Evolutionary conservation across 2,329 filamentous ascomycete species (phyloP), one percentile per base, ranked within the genome.

Genomic region (Neonectria coccinea): DNA sequence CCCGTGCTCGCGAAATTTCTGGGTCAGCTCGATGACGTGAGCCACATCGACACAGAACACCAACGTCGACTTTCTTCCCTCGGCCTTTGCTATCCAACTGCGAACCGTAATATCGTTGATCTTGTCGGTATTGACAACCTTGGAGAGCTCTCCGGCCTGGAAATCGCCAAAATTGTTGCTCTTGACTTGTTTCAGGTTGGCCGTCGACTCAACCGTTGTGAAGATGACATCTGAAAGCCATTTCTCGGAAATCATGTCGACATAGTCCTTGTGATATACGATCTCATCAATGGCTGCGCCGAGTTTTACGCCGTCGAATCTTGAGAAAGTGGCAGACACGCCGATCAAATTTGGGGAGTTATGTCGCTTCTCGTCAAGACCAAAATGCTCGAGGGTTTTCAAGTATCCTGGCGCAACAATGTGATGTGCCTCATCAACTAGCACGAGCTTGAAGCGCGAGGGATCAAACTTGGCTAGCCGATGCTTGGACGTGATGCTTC

Each of bases 351-450:
- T 86, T 0, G 92, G 91, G 1, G 76, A 78, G 51, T 76, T 79
- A 7, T 59, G 44, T 61, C 70, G 78, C 67, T 80, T 83, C 54
- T 80, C 72, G 59, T 88, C 79, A 18, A 97, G 85, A 0, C 90
- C 88, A 76, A 99, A 97, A 77, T 98, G 89, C n/a, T 86, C 82
- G 52, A 99, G 82, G 0, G 89, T 86, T 45, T 86, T 85, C 66
- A 97, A 84, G 74, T 98, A 98, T 8, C 89, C 89, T 2, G 88
- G 85, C 1, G 96, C 92, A 48, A 97, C 94, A 57, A 98, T 97
- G 78, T 99, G 96, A 77, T 99, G 96, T 5, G 95, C 96, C 79
- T 99, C 96, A 69, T 99, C 96, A 4, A 99, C 95, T 3, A 99
- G 85, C 0, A 99, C 82, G 0, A 99, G 87, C 79, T 99, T 99